Base-by-base conservation (phyloP, 2,329 filamentous ascomycete genomes). In the Exophiala sideris region DNA sequence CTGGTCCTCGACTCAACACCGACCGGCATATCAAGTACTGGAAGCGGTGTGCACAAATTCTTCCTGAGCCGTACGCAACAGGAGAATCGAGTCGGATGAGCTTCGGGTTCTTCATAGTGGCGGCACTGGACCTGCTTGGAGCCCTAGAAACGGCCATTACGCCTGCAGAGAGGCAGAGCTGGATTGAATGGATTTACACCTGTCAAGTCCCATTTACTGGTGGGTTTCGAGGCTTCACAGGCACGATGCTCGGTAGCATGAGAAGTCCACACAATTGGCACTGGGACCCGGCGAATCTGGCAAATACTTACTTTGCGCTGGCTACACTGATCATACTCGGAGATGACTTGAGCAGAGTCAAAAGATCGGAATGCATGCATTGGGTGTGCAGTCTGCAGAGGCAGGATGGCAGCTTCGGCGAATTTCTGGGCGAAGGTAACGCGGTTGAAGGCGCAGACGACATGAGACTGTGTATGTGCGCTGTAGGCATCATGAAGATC, bases 11-110 rank as follows among this genome's bases (percentile, higher is more conserved):
- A 14, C 72, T 88, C 58, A 76, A 87, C 67, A 82, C 78, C 54
- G 76, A 81, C 45, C 81, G 79, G 53, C 94, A 99, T 70, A 77
- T 94, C 68, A 89, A 87, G 68, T 99, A 96, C 80, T 99, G 91
- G 86, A 83, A 91, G 62, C 86, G 91, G 68, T 96, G 92, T 70
- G 81, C 94, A 61, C 87, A 87, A 68, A 20, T 81, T 58, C 84
- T 99, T 5, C 94, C 94, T 0, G 80, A 85, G 42, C 79, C 83
- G 59, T 99, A 97, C 76, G 95, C 89, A 12, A 80, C 85, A 68
- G 94, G 88, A 70, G 94, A 99, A 74, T 90, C 90, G 63, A 92
- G 87, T 65, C 91, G 94, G 65, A 87, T 97, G 76, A 88, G 87
- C 4, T 83, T 97, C 50, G 91, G 85, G 62, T 95, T 87, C 76